Evolutionary conservation across 2,329 filamentous ascomycete species (phyloP).

Genomic region (Ciborinia camelliae): DNA sequence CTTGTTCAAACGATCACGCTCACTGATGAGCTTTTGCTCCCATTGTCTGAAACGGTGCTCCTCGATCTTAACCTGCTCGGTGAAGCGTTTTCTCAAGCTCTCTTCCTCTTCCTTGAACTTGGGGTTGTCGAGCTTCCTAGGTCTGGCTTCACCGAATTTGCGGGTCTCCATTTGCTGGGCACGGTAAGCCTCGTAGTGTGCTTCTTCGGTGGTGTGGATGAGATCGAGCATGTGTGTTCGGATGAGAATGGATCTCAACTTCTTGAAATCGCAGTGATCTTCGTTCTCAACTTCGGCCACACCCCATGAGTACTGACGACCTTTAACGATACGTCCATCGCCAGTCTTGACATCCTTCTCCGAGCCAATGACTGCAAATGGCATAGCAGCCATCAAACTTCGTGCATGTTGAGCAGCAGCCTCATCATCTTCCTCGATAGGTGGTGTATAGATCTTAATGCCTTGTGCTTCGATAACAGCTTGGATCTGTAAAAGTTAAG

Average conservation of each 20-base stretch:
- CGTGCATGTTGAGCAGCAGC: constrained; percentile 92
- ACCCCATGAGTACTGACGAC: constrained; percentile 98
- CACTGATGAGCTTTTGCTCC: constrained; percentile 99
- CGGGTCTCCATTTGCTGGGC: constrained; percentile 99
- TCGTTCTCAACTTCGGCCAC: constrained; percentile 99
- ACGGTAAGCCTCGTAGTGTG: constrained; percentile 98
- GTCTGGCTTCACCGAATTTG: constrained; percentile 97
- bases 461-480: constrained; percentile 96
- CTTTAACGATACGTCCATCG: constrained; percentile 96
- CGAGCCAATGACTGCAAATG: constrained; percentile 96
- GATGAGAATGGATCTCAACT: constrained; percentile 97
- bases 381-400: constrained; percentile 93
- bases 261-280: constrained; percentile 99
- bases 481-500: constrained; percentile 62
- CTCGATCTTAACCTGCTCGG: constrained; percentile 99
- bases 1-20: constrained; percentile 99
- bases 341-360: constrained; percentile 98
- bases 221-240: constrained; percentile 99
- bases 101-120: constrained; percentile 99
- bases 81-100: constrained; percentile 96
- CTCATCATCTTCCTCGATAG: constrained; percentile 97
- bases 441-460: constrained; percentile 99
- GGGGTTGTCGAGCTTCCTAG: constrained; percentile 97
- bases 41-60: constrained; percentile 98
- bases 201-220: constrained; percentile 98